phyloP scores from a whole-genome alignment of 768 basidiomycete species.

The Russula vinacea region DNA sequence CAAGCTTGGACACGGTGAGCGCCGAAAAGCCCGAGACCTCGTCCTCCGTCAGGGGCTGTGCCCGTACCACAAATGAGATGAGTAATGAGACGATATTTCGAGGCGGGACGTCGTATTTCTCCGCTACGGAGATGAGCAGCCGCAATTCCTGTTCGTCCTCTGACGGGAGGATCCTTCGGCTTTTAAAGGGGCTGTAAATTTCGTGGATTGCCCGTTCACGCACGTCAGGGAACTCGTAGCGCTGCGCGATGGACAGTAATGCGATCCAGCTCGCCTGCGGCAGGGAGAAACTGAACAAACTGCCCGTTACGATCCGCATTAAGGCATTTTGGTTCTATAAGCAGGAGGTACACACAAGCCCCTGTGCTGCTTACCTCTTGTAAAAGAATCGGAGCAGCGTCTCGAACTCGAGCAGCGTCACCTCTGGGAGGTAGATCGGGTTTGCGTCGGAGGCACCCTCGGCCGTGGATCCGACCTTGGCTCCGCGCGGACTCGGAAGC shows the following conservation, averaged over 20 bases:
- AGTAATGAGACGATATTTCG: constrained; percentile 1
- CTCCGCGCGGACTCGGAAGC: constrained; percentile 6
- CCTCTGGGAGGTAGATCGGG: constrained; percentile 19
- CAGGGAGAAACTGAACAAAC: constrained; percentile 10
- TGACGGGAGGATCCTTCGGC: neutral
- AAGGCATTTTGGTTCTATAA: too few relatives aligned
- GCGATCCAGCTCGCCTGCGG: constrained; percentile 22
- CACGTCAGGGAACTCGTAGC: constrained; percentile 19
- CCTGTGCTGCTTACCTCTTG: constrained; percentile 10
- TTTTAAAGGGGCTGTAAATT: neutral
- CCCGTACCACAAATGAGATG: constrained; percentile 7
- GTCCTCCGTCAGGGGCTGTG: constrained; percentile 8
- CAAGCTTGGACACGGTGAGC: constrained; percentile 18
- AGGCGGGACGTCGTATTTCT: constrained; percentile 16
- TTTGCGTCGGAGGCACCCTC: constrained; percentile 18
- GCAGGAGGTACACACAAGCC: too few relatives aligned
- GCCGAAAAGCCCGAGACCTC: constrained; percentile 12
- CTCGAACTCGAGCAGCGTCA: constrained; percentile 26
- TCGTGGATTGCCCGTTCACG: constrained; percentile 16
- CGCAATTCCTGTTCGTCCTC: too few relatives aligned
- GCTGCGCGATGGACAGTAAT: constrained; percentile 19
- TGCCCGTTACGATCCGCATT: too few relatives aligned
- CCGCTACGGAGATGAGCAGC: constrained; percentile 14
- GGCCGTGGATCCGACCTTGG: too few relatives aligned
- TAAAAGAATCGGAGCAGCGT: constrained; percentile 23